Base-by-base conservation (phyloP, 2,329 filamentous ascomycete species). In the Scytalidium sp. region DNA sequence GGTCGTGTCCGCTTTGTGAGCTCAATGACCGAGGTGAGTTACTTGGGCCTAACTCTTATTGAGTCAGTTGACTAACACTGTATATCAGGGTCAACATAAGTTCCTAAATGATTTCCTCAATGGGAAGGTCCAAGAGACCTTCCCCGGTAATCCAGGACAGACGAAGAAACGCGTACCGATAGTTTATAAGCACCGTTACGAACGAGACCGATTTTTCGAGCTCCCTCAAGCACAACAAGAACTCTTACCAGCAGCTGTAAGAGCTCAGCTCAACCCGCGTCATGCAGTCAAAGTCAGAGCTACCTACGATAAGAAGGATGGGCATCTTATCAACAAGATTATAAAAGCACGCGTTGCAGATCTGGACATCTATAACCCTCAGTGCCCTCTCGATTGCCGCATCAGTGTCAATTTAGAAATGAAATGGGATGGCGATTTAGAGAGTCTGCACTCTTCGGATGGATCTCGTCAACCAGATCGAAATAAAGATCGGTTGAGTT, bases 341-440 rank as follows among this genome's bases (percentile, higher is more conserved):
- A 84, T 99, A 69, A 99, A 99, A 73, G 84, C 85, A 21, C 84
- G 91, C n/a, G 78, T 97, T 13, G 85, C 83, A 21, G 91, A 99
- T 65, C 73, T 97, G n/a, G 88, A 96, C 60, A 79, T 99, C 17
- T 86, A 88, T 68, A 87, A 90, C 59, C 93, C 94, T 0, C 74
- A 75, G 45, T 81, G 80, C 8, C 81, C 83, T 3, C 88, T 97
- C 62, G 94, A 99, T 69, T 96, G 91, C 70, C 88, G 94, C 10
- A 85, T 99, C 58, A 96, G 90, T 61, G 84, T 99, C 63, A 97
- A 96, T 64, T 79, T 99, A 2, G 95, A 99, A 81, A 91, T 95
- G 81, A 80, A 86, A 47, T 96, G 85, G 74, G 79, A 90, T 3
- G 90, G 91, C 20, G 75, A 82, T 2, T 62, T 88, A 0, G 75